These are phyloP conservation scores for Pythium rhizo-oryzae DNA, from an alignment of 352 stramenopile species.

Conservation along the genomic window DNA sequence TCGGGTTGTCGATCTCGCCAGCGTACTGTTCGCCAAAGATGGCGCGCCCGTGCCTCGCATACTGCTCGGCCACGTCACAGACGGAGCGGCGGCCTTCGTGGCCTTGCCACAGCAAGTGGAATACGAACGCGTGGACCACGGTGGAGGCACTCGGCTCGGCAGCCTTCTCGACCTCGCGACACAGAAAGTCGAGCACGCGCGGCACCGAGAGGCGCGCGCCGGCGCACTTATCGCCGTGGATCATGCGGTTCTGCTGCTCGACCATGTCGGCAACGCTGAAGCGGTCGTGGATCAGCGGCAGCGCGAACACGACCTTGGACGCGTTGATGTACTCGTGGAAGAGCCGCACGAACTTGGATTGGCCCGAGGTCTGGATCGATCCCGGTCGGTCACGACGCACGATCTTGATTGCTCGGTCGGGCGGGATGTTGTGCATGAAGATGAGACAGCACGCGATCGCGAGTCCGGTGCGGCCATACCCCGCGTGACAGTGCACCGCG, in stretches of 20 bases:
- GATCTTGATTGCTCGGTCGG: conserved; percentile 67
- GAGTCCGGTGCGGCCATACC: conserved; percentile 86
- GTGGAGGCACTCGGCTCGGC: conserved; percentile 26
- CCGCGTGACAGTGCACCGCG: conserved; percentile 90
- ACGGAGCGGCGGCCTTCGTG: conserved; percentile 8
- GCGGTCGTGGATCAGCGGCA: conserved; percentile 72
- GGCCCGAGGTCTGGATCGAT: conserved; percentile 76
- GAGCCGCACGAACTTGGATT: conserved; percentile 71
- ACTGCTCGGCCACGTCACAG: conserved; percentile 10
- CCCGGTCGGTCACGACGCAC: conserved; percentile 73
- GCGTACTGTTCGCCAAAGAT: conserved; percentile 21
- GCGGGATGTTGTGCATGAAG: conserved; percentile 81
- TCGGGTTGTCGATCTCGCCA: not conserved
- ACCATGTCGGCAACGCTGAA: conserved; percentile 66
- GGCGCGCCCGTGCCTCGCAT: conserved; percentile 21
- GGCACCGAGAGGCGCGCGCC: conserved; percentile 44
- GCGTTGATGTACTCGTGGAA: conserved; percentile 81
- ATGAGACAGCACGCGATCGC: conserved; percentile 87
- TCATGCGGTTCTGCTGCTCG: conserved; percentile 71
- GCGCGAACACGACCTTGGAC: conserved; percentile 70
- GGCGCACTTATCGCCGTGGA: conserved; percentile 41
- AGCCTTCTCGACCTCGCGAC: conserved; percentile 44
- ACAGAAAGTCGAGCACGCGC: conserved; percentile 64
- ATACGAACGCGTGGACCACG: conserved; percentile 22
- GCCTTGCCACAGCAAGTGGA: conserved; percentile 22